phyloP scores from a whole-genome alignment of 139 green algal genomes.

The Axilococcus clingmanii region DNA sequence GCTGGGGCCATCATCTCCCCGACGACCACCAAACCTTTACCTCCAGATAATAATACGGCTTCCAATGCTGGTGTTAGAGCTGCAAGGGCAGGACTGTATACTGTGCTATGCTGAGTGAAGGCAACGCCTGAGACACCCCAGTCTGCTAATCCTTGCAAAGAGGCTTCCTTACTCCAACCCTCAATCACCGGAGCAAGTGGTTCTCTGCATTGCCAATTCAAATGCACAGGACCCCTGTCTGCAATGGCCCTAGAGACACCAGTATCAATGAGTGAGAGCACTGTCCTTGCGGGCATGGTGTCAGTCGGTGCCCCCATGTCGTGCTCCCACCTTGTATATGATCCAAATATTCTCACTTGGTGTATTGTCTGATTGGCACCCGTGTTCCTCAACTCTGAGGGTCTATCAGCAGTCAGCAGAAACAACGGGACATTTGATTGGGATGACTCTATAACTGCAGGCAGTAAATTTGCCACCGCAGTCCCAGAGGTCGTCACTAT shows the following conservation, averaged over 20 bases:
- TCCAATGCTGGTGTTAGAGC: background rate
- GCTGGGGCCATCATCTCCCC: conserved; percentile 43
- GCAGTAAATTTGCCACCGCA: conserved; percentile 94
- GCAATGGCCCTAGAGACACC: conserved; percentile 33
- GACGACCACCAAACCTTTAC: conserved; percentile 63
- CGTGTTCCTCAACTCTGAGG: conserved; percentile 78
- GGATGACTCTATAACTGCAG: conserved; percentile 82
- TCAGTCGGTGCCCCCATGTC: conserved; percentile 63
- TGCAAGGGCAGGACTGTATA: background rate
- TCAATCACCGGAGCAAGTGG: conserved; percentile 63
- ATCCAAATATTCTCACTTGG: conserved; percentile 91
- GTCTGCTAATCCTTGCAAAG: conserved; percentile 41
- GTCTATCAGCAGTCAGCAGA: conserved; percentile 88
- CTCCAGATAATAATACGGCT: background rate
- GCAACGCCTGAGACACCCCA: conserved; percentile 39
- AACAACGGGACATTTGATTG: conserved; percentile 76
- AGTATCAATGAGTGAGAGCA: conserved; percentile 58
- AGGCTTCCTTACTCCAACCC: conserved; percentile 17
- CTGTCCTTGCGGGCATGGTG: conserved; percentile 29
- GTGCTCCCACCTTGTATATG: conserved; percentile 64
- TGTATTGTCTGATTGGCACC: conserved; percentile 95
- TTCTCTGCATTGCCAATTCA: conserved; percentile 86
- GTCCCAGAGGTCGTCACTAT: conserved; percentile 83
- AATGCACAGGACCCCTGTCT: conserved; percentile 78
- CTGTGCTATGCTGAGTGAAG: conserved; percentile 22